Base-by-base conservation (phyloP, 1,139 yeast genomes). In the Waltiozyma sp. region DNA sequence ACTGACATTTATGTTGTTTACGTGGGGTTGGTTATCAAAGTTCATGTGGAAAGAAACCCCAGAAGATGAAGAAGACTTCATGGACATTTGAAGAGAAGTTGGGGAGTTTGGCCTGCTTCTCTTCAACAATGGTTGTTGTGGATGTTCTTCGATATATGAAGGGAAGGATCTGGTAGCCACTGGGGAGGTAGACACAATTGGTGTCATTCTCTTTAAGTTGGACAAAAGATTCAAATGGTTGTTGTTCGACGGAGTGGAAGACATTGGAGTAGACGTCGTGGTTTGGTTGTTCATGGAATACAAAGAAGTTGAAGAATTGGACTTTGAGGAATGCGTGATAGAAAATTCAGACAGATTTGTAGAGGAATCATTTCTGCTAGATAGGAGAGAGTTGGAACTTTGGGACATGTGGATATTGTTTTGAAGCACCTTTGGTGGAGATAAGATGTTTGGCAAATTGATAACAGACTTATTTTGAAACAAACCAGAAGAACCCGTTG, bases 151-250 rank as follows among this genome's bases (percentile, higher is more conserved):
- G 3, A n/a, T 2, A 47, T 26, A 0, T 50, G 47, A 36, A 43
- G 41, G 1, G 53, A 47, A 18, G 43, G 43, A 14, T 47, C 47
- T 11, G 49, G 43, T 1, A 41, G 44, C 18, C 44, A 47, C 39
- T 46, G 52, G 21, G 41, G 44, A 47, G 2, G 46, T 36, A 8
- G 49, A 41, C 9, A 41, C 35, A 13, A 55, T 43, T 28, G 69
- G 69, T 0, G 69, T 64, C 69, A 65, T 64, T 51, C 63, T 53
- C 49, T 65, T 64, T 44, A 65, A 44, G 3, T 63, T 58, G 1
- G 69, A 65, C 24, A 64, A 49, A 2, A 63, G 68, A 45, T 55
- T 59, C 49, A 54, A 50, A 45, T 47, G 48, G 43, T 44, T 44
- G 45, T 44, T 43, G 47, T 40, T 46, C 46, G 43, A 36, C 28